Evolutionary conservation across 768 basidiomycete genomes (phyloP).

Genomic region (Amanita rubescens): DNA sequence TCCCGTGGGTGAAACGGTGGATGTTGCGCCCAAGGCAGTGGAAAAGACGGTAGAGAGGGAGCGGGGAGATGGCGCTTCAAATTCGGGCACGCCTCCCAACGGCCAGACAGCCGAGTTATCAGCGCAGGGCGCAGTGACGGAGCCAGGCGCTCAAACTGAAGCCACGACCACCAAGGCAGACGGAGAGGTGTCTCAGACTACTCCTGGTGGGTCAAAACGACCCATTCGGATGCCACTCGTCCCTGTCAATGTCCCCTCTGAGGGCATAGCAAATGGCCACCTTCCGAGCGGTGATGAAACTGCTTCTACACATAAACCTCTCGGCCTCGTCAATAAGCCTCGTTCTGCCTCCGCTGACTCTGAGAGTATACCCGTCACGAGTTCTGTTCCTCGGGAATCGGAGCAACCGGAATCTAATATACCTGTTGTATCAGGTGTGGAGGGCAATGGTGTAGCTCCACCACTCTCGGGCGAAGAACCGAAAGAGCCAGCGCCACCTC

Average conservation of each 20-base stretch:
- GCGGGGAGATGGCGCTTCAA: neutral
- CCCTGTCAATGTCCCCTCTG: constrained; percentile 2
- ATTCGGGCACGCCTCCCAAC: neutral
- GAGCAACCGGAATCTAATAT: neutral
- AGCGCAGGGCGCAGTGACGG: neutral
- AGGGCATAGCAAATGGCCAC: neutral
- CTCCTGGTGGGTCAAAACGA: neutral
- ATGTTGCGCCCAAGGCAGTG: neutral
- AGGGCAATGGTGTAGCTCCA: neutral
- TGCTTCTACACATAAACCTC: constrained; percentile 3
- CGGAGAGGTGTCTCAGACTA: constrained; percentile 1
- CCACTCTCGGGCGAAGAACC: neutral
- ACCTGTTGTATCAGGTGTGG: neutral
- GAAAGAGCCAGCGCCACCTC: neutral
- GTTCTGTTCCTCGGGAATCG: neutral
- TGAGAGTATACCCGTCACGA: neutral
- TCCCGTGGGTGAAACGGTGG: neutral
- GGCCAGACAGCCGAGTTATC: neutral
- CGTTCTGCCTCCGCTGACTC: neutral
- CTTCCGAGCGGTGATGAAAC: neutral
- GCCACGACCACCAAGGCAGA: neutral
- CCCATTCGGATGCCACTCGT: neutral
- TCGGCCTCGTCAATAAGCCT: neutral
- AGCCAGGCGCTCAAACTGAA: neutral
- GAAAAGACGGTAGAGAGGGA: neutral